These are phyloP conservation scores for Knufia petricola DNA, from an alignment of 2,329 filamentous ascomycete genomes.

Conservation along the genomic window DNA sequence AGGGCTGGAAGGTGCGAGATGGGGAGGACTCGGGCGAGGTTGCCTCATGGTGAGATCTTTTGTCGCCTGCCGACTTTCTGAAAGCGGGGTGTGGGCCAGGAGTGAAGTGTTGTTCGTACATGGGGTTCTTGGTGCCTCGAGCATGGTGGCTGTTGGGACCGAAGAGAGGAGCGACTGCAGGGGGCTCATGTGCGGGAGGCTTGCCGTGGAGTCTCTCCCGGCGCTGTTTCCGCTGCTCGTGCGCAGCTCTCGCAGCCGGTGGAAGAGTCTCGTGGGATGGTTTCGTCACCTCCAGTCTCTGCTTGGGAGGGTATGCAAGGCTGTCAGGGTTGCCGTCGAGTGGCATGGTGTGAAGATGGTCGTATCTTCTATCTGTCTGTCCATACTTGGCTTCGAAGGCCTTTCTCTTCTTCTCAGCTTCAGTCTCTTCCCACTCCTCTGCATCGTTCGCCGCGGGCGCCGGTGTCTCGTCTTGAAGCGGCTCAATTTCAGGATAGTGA, in stretches of 20 bases:
- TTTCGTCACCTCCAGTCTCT: neutral
- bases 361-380: slow-evolving; percentile 4
- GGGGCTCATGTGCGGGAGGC: slow-evolving; percentile 1
- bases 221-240: neutral
- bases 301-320: slow-evolving; percentile 5
- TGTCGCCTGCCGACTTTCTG: neutral
- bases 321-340: slow-evolving; percentile 2
- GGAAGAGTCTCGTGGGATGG: neutral
- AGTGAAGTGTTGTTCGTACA: neutral
- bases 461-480: neutral
- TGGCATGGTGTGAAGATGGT: slow-evolving; percentile 7
- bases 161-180: slow-evolving; percentile 7
- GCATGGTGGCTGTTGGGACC: slow-evolving; percentile 10
- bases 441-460: neutral
- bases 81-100: neutral
- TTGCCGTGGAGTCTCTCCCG: slow-evolving; percentile 2
- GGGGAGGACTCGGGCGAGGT: neutral
- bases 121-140: slow-evolving; percentile 4
- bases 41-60: neutral
- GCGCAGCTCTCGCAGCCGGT: neutral
- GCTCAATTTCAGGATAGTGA: slow-evolving; percentile 3
- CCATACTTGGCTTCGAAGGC: slow-evolving; percentile 3
- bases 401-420: slow-evolving; percentile 8
- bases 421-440: slow-evolving; percentile 6
- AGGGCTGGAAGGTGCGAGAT: slow-evolving; percentile 1